Percentiles rank a stretch among this genome's conserved stretches.
Evolutionary conservation across 2,329 filamentous ascomycete genomes (phyloP).

Genomic region (Fusarium phyllophilum): DNA sequence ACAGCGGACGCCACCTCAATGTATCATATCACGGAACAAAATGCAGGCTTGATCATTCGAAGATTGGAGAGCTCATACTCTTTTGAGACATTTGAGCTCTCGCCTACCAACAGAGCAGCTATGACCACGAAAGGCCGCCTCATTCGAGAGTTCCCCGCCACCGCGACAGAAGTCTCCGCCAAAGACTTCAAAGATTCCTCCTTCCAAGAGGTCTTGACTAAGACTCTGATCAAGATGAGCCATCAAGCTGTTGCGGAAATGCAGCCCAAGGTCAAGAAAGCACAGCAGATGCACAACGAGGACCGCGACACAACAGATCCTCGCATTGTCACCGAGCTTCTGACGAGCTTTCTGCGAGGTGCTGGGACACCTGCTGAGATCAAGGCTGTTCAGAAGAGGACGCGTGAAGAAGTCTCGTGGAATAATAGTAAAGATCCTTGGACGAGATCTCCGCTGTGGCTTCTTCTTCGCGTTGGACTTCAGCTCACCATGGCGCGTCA

Average conservation of each 20-base stretch:
- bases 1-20: neutral
- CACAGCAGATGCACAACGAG: slow-evolving; percentile 48
- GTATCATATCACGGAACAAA: neutral
- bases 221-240: neutral
- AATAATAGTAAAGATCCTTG: slow-evolving; percentile 53
- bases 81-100: neutral
- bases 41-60: neutral
- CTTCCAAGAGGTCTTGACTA: neutral
- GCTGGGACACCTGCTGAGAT: slow-evolving; percentile 43
- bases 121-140: neutral
- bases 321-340: slow-evolving; percentile 61
- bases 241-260: neutral
- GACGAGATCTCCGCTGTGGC: slow-evolving; percentile 64
- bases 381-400: slow-evolving; percentile 57
- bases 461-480: slow-evolving; percentile 62
- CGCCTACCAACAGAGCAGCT: neutral
- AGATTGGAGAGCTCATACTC: neutral
- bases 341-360: slow-evolving; percentile 52
- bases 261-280: slow-evolving; percentile 49
- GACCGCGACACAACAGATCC: slow-evolving; percentile 61
- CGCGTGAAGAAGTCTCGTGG: slow-evolving; percentile 61
- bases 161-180: neutral
- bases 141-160: neutral
- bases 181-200: neutral
- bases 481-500: slow-evolving; percentile 48